Percentiles rank a stretch among this genome's conserved stretches.
These are phyloP conservation scores for Solanum corneliomulleri DNA, from an alignment of 257 asterid species.

Conservation along the genomic window DNA sequence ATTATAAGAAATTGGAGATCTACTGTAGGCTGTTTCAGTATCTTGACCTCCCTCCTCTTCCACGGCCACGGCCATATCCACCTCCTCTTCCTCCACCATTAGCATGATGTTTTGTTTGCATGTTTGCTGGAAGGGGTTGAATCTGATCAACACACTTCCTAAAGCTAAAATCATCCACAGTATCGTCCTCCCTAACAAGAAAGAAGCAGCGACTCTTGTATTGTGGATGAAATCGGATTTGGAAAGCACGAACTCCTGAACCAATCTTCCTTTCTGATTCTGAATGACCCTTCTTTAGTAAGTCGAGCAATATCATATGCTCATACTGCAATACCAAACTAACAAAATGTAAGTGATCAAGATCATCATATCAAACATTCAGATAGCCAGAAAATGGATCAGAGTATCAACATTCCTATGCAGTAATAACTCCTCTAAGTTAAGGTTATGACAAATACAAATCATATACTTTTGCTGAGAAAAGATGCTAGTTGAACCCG, in stretches of 20 bases:
- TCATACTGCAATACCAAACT: slow-evolving; percentile 43
- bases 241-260: slow-evolving; percentile 54
- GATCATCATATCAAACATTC: not conserved
- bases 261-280: slow-evolving; percentile 87
- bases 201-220: slow-evolving; percentile 87
- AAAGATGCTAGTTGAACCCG: not conserved
- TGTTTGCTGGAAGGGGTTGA: slow-evolving; percentile 69
- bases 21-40: not conserved
- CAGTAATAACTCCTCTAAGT: not conserved
- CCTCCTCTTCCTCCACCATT: slow-evolving; percentile 52
- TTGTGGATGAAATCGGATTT: slow-evolving; percentile 68
- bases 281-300: slow-evolving; percentile 75
- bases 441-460: not conserved
- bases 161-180: slow-evolving; percentile 88
- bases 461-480: not conserved
- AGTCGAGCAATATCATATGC: slow-evolving; percentile 44
- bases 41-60: slow-evolving; percentile 41
- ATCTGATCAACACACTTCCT: slow-evolving; percentile 84
- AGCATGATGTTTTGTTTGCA: slow-evolving; percentile 59
- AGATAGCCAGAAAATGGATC: not conserved
- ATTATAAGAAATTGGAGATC: not conserved
- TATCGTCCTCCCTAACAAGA: slow-evolving; percentile 63
- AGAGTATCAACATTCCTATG: not conserved
- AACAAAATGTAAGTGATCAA: not conserved
- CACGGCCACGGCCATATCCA: slow-evolving; percentile 21